Evolutionary conservation across 306 rosid genomes (phyloP).

Genomic region (Castanea crenata): DNA sequence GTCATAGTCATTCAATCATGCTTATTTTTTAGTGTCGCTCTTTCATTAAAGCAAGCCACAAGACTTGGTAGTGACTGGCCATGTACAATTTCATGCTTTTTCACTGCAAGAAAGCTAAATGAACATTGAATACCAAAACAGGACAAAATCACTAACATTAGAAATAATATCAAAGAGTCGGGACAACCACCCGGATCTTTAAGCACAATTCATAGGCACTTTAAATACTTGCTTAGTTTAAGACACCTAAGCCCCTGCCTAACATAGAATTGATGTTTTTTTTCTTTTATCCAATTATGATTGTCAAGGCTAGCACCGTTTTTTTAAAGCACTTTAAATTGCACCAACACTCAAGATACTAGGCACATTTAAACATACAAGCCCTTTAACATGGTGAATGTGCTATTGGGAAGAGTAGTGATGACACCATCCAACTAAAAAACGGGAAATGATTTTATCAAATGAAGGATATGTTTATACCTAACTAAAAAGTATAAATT

Average conservation of each 20-base stretch:
- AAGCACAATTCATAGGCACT: too few species aligned
- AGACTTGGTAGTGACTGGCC: constrained; percentile 20
- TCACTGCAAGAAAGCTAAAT: neutral
- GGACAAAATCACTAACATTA: neutral
- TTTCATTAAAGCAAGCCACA: constrained; percentile 12
- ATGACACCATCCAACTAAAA: neutral
- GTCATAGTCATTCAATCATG: constrained; percentile 9
- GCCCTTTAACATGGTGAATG: neutral
- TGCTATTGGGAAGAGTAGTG: neutral
- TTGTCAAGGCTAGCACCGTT: too few species aligned
- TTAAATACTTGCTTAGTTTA: too few species aligned
- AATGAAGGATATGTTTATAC: neutral
- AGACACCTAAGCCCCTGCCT: neutral
- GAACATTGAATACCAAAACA: neutral
- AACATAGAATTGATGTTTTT: neutral
- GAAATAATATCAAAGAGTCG: neutral
- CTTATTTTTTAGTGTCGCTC: neutral
- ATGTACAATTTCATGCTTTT: neutral
- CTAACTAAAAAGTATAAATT: neutral
- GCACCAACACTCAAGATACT: neutral
- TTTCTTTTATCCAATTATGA: neutral
- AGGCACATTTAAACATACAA: neutral
- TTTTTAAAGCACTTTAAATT: too few species aligned
- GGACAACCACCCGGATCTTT: neutral
- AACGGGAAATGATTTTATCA: neutral